A percentile compares a stretch with the other conserved stretches of the same genome.
Evolutionary conservation across 768 basidiomycete genomes (phyloP).

Genomic region (Lactifluus subvellereus): DNA sequence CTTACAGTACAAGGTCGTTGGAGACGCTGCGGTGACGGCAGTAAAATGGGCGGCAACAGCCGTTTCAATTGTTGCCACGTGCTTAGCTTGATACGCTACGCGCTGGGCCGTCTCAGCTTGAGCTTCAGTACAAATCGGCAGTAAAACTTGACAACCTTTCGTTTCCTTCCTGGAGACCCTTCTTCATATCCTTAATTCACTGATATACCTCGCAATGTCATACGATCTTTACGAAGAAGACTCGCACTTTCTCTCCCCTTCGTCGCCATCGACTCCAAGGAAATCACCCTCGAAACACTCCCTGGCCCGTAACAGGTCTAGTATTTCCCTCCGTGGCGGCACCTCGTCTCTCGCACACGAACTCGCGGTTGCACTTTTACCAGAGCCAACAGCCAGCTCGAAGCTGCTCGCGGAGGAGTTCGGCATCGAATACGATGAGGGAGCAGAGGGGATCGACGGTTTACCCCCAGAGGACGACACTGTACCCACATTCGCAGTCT

Average conservation of each 20-base stretch:
- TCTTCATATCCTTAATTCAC: background rate
- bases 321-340: slow-evolving; percentile 43
- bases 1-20: no score
- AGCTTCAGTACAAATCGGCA: no score
- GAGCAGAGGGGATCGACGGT: slow-evolving; percentile 72
- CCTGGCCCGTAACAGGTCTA: slow-evolving; percentile 40
- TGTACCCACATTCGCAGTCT: slow-evolving; percentile 32
- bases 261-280: slow-evolving; percentile 26
- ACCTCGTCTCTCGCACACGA: slow-evolving; percentile 73
- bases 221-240: slow-evolving; percentile 18
- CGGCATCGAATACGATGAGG: slow-evolving; percentile 85
- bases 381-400: slow-evolving; percentile 74
- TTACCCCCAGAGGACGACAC: slow-evolving; percentile 22
- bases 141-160: background rate
- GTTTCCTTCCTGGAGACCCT: background rate
- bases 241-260: slow-evolving; percentile 31
- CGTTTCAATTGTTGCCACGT: slow-evolving; percentile 1
- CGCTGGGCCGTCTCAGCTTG: background rate
- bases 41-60: no score
- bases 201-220: slow-evolving; percentile 10
- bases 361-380: slow-evolving; percentile 81
- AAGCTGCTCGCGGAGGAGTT: slow-evolving; percentile 82
- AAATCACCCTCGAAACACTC: slow-evolving; percentile 31
- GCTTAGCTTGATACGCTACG: background rate
- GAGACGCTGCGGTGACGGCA: no score